These are phyloP conservation scores for Alternaria dauci DNA, from an alignment of 2,329 filamentous ascomycete genomes.

Conservation along the genomic window DNA sequence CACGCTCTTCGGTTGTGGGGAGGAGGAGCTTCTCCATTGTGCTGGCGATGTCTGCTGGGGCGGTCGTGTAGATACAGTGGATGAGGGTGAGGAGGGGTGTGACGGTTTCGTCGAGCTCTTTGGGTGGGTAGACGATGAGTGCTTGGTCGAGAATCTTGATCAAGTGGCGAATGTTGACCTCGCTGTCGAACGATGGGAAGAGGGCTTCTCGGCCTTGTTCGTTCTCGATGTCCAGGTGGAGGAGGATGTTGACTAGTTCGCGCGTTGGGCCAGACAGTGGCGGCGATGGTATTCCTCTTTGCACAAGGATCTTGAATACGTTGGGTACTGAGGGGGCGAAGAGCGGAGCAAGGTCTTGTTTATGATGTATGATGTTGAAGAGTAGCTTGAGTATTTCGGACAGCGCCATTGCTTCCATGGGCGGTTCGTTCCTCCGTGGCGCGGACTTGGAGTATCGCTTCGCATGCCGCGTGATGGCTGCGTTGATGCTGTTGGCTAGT, in stretches of 20 bases:
- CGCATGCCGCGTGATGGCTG: conserved; percentile 73
- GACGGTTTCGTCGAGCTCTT: conserved; percentile 75
- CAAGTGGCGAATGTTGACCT: conserved; percentile 69
- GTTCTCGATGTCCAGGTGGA: conserved; percentile 76
- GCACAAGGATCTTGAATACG: conserved; percentile 73
- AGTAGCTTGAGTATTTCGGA: conserved; percentile 85
- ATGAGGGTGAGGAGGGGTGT: conserved; percentile 79
- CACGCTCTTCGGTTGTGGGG: conserved; percentile 78
- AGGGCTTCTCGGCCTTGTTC: conserved; percentile 59
- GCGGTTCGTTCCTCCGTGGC: conserved; percentile 51
- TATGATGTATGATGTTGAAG: conserved; percentile 85
- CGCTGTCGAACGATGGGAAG: conserved; percentile 71
- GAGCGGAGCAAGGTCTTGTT: conserved; percentile 65
- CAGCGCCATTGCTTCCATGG: conserved; percentile 81
- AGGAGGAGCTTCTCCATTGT: conserved; percentile 74
- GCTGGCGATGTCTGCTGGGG: conserved; percentile 68
- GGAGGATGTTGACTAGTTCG: conserved; percentile 78
- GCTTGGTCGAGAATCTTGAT: conserved; percentile 74
- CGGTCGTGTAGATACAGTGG: conserved; percentile 73
- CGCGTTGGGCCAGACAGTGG: conserved; percentile 78
- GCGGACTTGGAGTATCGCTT: conserved; percentile 52
- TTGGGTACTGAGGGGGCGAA: conserved; percentile 75
- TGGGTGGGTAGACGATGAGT: conserved; percentile 68
- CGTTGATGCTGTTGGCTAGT: conserved; percentile 72
- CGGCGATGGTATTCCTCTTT: conserved; percentile 66